Conservation (phyloP, 1,139 yeast genomes). For the Suhomyces terraborum region DNA sequence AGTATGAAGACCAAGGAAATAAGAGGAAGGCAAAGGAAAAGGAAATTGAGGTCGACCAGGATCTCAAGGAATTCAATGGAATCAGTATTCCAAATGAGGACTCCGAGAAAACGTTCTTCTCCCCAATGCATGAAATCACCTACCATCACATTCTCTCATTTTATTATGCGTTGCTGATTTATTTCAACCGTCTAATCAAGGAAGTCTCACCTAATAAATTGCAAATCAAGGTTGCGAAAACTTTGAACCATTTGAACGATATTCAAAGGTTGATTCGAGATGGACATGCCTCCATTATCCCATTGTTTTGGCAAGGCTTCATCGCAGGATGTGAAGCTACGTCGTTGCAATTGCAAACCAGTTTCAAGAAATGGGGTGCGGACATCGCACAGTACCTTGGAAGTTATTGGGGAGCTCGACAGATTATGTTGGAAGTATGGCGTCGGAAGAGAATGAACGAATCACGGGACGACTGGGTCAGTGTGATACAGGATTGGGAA, state of each 20-base stretch:
- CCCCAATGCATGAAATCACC: constrained; percentile 70
- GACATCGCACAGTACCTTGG: constrained; percentile 74
- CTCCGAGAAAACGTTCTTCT: constrained; percentile 38
- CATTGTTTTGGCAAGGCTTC: constrained; percentile 87
- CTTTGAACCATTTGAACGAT: constrained; percentile 64
- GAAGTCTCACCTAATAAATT: constrained; percentile 52
- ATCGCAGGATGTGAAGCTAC: constrained; percentile 86
- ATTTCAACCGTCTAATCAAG: constrained; percentile 68
- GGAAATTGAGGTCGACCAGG: constrained; percentile 11
- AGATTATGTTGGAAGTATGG: constrained; percentile 88
- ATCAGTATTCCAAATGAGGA: constrained; percentile 18
- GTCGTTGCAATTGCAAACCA: constrained; percentile 56
- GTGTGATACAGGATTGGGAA: constrained; percentile 81
- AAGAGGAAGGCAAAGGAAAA: too few relatives aligned
- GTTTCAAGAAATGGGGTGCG: constrained; percentile 82
- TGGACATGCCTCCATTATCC: constrained; percentile 64
- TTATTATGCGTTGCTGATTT: constrained; percentile 72
- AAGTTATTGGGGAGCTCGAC: constrained; percentile 83
- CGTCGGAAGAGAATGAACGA: constrained; percentile 63
- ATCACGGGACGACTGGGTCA: constrained; percentile 70
- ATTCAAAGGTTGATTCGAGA: constrained; percentile 58
- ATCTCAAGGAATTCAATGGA: constrained; percentile 7
- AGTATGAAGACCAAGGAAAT: not conserved
- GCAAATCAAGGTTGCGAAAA: constrained; percentile 61
- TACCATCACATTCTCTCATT: constrained; percentile 82